These are phyloP conservation scores for Monosporascus sp. DNA, from an alignment of 2,329 filamentous ascomycete species.

Conservation along the genomic window DNA sequence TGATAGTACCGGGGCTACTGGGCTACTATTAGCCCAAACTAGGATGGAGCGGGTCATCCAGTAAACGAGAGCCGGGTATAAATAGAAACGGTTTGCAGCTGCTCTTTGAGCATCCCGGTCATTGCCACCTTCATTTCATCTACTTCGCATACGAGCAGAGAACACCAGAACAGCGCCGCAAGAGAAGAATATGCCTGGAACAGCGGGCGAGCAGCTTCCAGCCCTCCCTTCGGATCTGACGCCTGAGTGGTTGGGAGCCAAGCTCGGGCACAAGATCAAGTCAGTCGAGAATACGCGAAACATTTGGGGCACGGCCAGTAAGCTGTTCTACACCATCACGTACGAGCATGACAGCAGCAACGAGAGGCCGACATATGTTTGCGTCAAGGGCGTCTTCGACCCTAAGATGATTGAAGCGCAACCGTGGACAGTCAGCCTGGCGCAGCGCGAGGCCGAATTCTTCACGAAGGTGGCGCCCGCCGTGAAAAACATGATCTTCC, in stretches of 20 bases:
- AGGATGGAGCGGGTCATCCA: too few species aligned
- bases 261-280: slow-evolving; percentile 20
- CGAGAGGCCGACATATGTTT: slow-evolving; percentile 20
- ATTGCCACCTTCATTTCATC: too few species aligned
- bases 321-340: slow-evolving; percentile 21
- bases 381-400: slow-evolving; percentile 34
- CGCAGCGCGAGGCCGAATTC: slow-evolving; percentile 32
- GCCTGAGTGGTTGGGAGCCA: slow-evolving; percentile 20
- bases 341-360: slow-evolving; percentile 12
- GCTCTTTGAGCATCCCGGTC: too few species aligned
- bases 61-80: too few species aligned
- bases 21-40: too few species aligned
- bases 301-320: slow-evolving; percentile 22
- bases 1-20: too few species aligned
- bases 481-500: slow-evolving; percentile 26
- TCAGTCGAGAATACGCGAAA: slow-evolving; percentile 14
- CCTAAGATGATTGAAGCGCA: slow-evolving; percentile 26
- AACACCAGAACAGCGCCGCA: too few species aligned
- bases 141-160: too few species aligned
- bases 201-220: slow-evolving; percentile 13
- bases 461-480: slow-evolving; percentile 28
- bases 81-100: too few species aligned
- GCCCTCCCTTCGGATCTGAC: slow-evolving; percentile 18
- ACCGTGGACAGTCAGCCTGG: slow-evolving; percentile 25
- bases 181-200: too few species aligned